A percentile compares a stretch with the other conserved stretches of the same genome.
Conservation (phyloP, 768 basidiomycete species). For the Boletus reticuloceps region DNA sequence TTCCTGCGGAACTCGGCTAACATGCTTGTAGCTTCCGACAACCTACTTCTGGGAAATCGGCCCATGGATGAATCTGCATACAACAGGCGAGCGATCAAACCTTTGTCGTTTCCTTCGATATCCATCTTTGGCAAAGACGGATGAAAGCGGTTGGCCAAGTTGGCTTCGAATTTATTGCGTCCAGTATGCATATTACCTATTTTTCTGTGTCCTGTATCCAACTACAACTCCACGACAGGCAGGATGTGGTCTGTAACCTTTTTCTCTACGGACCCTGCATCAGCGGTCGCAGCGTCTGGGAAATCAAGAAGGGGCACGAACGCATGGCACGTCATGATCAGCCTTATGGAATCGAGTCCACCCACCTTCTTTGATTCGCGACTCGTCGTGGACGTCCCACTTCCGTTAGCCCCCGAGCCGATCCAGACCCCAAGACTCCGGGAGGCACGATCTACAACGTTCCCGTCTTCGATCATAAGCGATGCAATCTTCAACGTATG, state of each 20-base stretch:
- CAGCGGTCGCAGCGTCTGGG: neutral
- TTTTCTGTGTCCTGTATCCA: neutral
- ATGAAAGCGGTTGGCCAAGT: slow-evolving; percentile 61
- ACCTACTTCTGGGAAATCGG: slow-evolving; percentile 38
- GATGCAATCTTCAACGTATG: neutral
- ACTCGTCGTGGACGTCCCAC: slow-evolving; percentile 7
- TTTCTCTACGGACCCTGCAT: slow-evolving; percentile 12
- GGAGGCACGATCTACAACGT: slow-evolving; percentile 1
- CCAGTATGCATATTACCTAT: slow-evolving; percentile 3
- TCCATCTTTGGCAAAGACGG: slow-evolving; percentile 63
- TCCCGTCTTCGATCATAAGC: neutral
- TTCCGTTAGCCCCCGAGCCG: neutral
- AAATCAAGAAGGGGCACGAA: slow-evolving; percentile 6
- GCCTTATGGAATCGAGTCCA: slow-evolving; percentile 20
- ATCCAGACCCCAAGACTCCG: neutral
- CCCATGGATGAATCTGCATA: slow-evolving; percentile 53
- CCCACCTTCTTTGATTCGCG: slow-evolving; percentile 18
- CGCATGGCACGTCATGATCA: slow-evolving; percentile 45
- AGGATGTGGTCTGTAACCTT: slow-evolving; percentile 27
- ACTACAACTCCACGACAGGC: slow-evolving; percentile 2
- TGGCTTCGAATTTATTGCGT: slow-evolving; percentile 66
- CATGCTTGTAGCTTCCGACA: slow-evolving; percentile 37
- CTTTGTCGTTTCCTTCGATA: slow-evolving; percentile 51
- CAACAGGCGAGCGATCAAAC: slow-evolving; percentile 45
- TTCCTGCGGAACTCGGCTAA: neutral